Evolutionary conservation across 768 basidiomycete genomes (phyloP).

Genomic region (Boletus pseudo-olivaceus): DNA sequence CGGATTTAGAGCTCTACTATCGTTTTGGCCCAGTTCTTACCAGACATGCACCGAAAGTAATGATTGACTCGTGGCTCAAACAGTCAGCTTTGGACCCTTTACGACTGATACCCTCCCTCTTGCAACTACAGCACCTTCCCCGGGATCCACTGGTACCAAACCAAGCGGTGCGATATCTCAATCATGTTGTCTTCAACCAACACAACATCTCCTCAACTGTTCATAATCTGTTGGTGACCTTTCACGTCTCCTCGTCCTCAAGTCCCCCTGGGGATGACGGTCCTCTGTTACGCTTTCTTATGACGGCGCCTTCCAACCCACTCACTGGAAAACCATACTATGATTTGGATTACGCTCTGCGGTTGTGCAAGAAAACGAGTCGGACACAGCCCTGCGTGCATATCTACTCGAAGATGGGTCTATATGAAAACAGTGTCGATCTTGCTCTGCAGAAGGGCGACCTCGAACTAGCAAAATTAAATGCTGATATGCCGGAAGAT

Average conservation of each 20-base stretch:
- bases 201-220: constrained; percentile 79
- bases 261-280: constrained; percentile 63
- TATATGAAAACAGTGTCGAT: constrained; percentile 96
- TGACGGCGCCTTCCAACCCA: constrained; percentile 76
- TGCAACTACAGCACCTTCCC: constrained; percentile 72
- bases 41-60: constrained; percentile 81
- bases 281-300: constrained; percentile 78
- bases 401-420: constrained; percentile 96
- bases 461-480: constrained; percentile 89
- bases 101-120: constrained; percentile 83
- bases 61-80: constrained; percentile 89
- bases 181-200: constrained; percentile 78
- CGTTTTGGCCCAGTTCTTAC: constrained; percentile 87
- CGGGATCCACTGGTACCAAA: constrained; percentile 73
- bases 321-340: constrained; percentile 86
- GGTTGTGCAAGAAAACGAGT: constrained; percentile 81
- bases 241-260: constrained; percentile 60
- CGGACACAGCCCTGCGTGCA: constrained; percentile 89
- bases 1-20: constrained; percentile 87
- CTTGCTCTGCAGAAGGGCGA: constrained; percentile 93
- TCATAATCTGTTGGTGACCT: constrained; percentile 91
- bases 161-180: constrained; percentile 88
- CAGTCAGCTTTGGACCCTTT: constrained; percentile 76
- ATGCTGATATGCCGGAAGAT: constrained; percentile 93
- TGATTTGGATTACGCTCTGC: constrained; percentile 94